Conservation (phyloP, 1,139 yeast species). For the Candida sanyaensis region DNA sequence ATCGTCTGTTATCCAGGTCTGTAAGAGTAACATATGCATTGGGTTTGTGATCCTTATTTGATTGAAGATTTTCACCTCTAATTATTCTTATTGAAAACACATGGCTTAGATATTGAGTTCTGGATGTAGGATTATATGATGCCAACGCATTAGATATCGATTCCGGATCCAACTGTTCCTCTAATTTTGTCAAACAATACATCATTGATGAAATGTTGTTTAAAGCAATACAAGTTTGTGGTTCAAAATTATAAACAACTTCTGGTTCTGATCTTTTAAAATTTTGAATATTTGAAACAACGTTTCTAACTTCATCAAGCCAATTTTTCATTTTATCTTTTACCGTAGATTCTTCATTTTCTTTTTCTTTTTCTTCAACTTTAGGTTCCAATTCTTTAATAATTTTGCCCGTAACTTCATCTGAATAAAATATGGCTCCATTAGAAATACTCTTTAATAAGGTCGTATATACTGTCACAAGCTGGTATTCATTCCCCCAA, state of each 20-base stretch:
- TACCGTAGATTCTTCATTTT: slow-evolving; percentile 22
- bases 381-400: slow-evolving; percentile 46
- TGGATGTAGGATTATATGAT: slow-evolving; percentile 30
- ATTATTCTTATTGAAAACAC: slow-evolving; percentile 67
- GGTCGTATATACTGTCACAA: slow-evolving; percentile 59
- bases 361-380: slow-evolving; percentile 20
- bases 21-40: slow-evolving; percentile 70
- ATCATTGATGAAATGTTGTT: slow-evolving; percentile 70
- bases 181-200: slow-evolving; percentile 58
- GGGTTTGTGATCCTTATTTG: slow-evolving; percentile 40
- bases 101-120: slow-evolving; percentile 44
- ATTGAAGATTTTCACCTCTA: slow-evolving; percentile 65
- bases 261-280: slow-evolving; percentile 39
- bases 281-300: slow-evolving; percentile 46
- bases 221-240: slow-evolving; percentile 71
- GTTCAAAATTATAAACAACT: slow-evolving; percentile 61
- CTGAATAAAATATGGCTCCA: slow-evolving; percentile 57
- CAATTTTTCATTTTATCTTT: slow-evolving; percentile 26
- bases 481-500: slow-evolving; percentile 66
- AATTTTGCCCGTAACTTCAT: slow-evolving; percentile 46
- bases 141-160: slow-evolving; percentile 50
- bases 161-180: slow-evolving; percentile 64
- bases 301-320: slow-evolving; percentile 48
- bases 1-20: slow-evolving; percentile 57
- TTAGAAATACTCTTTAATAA: slow-evolving; percentile 64